These are phyloP conservation scores for Ustanciosporium gigantosporum DNA, from an alignment of 1,284 basidiomycete species.

Conservation along the genomic window DNA sequence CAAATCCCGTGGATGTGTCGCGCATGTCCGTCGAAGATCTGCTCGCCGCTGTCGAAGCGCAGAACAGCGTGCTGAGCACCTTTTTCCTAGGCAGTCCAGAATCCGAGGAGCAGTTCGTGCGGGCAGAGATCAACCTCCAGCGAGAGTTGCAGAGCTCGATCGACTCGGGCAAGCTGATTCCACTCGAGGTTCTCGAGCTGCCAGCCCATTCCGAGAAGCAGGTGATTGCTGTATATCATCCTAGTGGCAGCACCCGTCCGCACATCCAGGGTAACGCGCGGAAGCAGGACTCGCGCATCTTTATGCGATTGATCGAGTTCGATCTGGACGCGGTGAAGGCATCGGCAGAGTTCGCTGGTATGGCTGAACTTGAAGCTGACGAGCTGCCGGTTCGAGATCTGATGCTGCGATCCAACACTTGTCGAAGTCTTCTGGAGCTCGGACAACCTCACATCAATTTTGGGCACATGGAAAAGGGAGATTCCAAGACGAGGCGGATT, in stretches of 20 bases:
- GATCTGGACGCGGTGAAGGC: constrained; percentile 54
- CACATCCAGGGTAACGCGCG: constrained; percentile 63
- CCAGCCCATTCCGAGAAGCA: constrained; percentile 59
- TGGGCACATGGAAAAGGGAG: constrained; percentile 65
- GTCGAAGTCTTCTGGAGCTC: constrained; percentile 64
- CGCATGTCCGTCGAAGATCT: constrained; percentile 63
- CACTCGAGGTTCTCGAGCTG: constrained; percentile 61
- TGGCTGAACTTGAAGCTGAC: constrained; percentile 53
- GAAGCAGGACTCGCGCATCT: constrained; percentile 65
- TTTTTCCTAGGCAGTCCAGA: constrained; percentile 62
- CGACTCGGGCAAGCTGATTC: constrained; percentile 60
- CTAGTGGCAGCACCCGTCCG: constrained; percentile 64
- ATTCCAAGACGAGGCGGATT: constrained; percentile 64
- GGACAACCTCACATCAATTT: constrained; percentile 66
- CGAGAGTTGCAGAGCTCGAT: constrained; percentile 63
- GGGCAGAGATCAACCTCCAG: constrained; percentile 62
- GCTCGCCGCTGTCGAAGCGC: constrained; percentile 63
- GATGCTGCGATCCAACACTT: constrained; percentile 63
- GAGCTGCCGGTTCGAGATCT: constrained; percentile 65
- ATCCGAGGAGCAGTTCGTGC: constrained; percentile 64
- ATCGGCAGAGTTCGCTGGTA: constrained; percentile 47
- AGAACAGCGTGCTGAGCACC: constrained; percentile 60
- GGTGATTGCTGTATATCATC: constrained; percentile 64
- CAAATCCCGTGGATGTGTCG: constrained; percentile 58
- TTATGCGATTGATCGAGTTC: constrained; percentile 64